Evolutionary conservation across 2,329 filamentous ascomycete genomes (phyloP), one percentile per base, ranked within the genome.

Genomic region (Colletotrichum liriopes): DNA sequence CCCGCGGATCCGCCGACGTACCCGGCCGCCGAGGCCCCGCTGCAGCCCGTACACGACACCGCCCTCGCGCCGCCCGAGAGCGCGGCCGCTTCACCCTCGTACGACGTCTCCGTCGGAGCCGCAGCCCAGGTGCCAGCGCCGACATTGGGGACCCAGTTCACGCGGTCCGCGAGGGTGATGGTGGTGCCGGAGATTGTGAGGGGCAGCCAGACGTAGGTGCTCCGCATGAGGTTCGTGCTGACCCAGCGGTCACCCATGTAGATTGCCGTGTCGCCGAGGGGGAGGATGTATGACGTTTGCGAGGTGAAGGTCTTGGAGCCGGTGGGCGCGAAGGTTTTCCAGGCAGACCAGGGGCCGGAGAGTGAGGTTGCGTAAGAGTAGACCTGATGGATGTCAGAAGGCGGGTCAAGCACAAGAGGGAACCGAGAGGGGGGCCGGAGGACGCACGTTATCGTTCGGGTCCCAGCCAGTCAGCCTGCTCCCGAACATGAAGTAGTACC

Each of bases 181-280:
- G 81, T 85, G 0, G 84, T 88, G 0, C 88, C 89, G 2, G 82
- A 83, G 72, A 92, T 84, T 7, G 77, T 82, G 0, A 93, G 80
- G 0, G 91, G 91, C 0, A 93, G 84, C 91, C 91, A 93, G 54
- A 93, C 81, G 75, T 93, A 93, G 0, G 90, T 92, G 66, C 86
- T 89, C 0, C 86, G 81, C 81, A 86, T 87, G 0, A 93, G 84
- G 73, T 93, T 90, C 29, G 79, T 78, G 11, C 84, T 86, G 0
- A 88, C 80, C 91, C 92, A 93, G 41, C 92, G 88, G 80, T 93
- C 91, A 23, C 92, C 91, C 80, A 92, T 87, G 80, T 93, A 93
- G 73, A 92, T 86, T 65, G 84, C 83, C n/a, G 80, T 79, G 60
- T 76, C 75, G 58, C 82, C 79, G 3, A 84, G 73, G 0, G 84